Evolutionary conservation across 805 yeast genomes (phyloP), one percentile per base, ranked within the genome.

Genomic region (Cyberlindnera galapagoensis): DNA sequence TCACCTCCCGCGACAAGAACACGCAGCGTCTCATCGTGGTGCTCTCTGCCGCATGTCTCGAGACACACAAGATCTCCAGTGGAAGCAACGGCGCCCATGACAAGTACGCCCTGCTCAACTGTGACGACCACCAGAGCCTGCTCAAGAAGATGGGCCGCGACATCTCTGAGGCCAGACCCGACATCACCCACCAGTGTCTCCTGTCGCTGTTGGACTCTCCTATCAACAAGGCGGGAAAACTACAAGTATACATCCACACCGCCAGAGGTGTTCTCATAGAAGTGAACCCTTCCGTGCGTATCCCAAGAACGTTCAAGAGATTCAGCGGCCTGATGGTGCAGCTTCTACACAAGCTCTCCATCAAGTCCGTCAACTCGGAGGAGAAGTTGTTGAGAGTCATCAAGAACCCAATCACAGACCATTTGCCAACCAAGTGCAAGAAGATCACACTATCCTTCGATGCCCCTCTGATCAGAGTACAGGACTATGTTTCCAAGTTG

Each of bases 271-370:
- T 92, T 10, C 74, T 92, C 40, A 76, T 92, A 49, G 98, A 92
- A 59, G 95, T 92, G 39, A 92, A 90, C 56, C 98, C 98, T 27
- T 73, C 84, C 21, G 97, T 92, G 34, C 81, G 98, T 59, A 92
- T 92, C 46, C 98, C 98, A 42, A 81, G 98, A 67, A 92, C 98
- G 2, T 92, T 92, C 65, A 92, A 92, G 62, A 80, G 98, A 60
- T 92, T 92, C 56, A 84, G 95, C 3, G 98, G 98, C 6, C 72
- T 92, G 46, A 92, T 92, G 97, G 98, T 92, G 28, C 98, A 92
- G 60, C 69, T 92, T 35, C 69, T 92, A 48, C 97, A 92, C 59
- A 83, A 86, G 61, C 69, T 92, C 45, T 81, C 94, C 31, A 92
- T 92, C 51, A 77, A 96, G 49, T 83, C 95, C 11, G 97, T 92